A percentile compares a stretch with the other conserved stretches of the same genome.
Evolutionary conservation across 176 grass and related monocot genomes (phyloP).

Genomic region (Pontederia crassipes): DNA sequence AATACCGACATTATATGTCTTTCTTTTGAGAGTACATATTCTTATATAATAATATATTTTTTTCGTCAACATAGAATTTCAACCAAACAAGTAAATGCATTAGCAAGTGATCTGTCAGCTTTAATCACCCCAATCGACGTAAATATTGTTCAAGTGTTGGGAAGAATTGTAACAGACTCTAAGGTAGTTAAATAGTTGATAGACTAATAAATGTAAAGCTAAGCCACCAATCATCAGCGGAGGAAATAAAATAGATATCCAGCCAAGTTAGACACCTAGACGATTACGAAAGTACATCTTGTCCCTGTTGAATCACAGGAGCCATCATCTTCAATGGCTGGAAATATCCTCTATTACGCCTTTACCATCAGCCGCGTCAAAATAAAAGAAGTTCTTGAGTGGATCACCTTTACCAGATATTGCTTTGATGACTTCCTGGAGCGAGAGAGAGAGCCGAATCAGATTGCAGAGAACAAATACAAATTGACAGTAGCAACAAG

Average conservation of each 20-base stretch:
- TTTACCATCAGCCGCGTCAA: slow-evolving; percentile 57
- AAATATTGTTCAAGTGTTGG: too few species aligned
- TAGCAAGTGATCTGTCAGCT: too few species aligned
- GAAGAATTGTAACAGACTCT: too few species aligned
- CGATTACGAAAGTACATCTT: not conserved
- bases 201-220: too few species aligned
- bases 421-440: slow-evolving; percentile 82
- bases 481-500: not conserved
- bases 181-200: too few species aligned
- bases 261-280: not conserved
- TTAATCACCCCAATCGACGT: too few species aligned
- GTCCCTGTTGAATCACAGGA: not conserved
- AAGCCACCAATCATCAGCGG: too few species aligned
- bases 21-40: too few species aligned
- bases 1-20: too few species aligned
- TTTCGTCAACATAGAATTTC: too few species aligned
- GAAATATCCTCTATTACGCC: slow-evolving; percentile 70
- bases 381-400: slow-evolving; percentile 94
- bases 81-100: too few species aligned
- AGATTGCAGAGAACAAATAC: not conserved
- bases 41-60: too few species aligned
- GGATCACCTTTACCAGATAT: slow-evolving; percentile 89
- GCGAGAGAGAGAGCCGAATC: slow-evolving; percentile 3
- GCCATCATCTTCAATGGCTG: slow-evolving; percentile 6
- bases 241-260: not conserved